These are phyloP conservation scores for Mortierella antarctica DNA, from an alignment of 192 early-diverging fungal species.

Conservation along the genomic window DNA sequence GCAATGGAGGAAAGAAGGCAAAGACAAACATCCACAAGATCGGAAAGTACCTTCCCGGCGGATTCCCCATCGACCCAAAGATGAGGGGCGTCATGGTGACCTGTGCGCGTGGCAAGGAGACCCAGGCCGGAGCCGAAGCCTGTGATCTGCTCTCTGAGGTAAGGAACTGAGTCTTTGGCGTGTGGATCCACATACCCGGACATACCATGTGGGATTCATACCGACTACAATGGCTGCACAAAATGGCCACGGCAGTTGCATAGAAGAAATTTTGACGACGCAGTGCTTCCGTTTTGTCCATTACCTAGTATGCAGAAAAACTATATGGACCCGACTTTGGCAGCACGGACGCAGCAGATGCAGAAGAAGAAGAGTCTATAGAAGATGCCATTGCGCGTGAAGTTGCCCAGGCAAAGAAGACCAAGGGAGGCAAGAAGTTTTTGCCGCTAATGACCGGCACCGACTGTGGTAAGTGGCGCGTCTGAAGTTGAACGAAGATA, in stretches of 20 bases:
- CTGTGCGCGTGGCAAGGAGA: constrained; percentile 58
- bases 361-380: constrained; percentile 60
- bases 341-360: constrained; percentile 17
- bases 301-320: constrained; percentile 41
- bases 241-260: not conserved
- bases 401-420: constrained; percentile 59
- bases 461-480: constrained; percentile 58
- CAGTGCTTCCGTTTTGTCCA: too few species aligned
- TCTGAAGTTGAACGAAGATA: too few species aligned
- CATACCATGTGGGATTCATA: not conserved
- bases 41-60: constrained; percentile 47
- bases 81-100: constrained; percentile 64
- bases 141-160: constrained; percentile 61
- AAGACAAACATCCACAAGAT: constrained; percentile 41
- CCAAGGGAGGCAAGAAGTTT: constrained; percentile 58
- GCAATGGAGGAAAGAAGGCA: constrained; percentile 34
- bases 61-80: constrained; percentile 57
- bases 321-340: constrained; percentile 33
- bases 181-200: not conserved
- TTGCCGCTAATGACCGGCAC: constrained; percentile 58
- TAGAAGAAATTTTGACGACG: not conserved
- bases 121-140: constrained; percentile 55
- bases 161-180: constrained; percentile 1
- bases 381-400: constrained; percentile 66
- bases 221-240: not conserved